Evolutionary conservation across 2,329 filamentous ascomycete species (phyloP).

Genomic region (Fusarium buxicola): DNA sequence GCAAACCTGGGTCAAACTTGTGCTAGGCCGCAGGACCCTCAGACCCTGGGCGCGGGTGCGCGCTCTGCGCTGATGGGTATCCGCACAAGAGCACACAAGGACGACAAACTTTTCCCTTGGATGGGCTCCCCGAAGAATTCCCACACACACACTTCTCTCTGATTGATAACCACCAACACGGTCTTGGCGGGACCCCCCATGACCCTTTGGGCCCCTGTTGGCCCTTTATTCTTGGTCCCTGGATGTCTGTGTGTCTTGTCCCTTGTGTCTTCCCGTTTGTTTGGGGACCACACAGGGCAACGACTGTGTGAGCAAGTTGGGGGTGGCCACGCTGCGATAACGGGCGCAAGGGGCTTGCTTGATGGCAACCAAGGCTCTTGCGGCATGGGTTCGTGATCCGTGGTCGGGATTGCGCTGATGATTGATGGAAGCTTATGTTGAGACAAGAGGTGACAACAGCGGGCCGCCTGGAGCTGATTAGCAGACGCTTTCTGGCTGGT

Average conservation of each 20-base stretch:
- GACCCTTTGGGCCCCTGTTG: conserved; percentile 12
- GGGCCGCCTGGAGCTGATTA: conserved; percentile 39
- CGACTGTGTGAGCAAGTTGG: conserved; percentile 22
- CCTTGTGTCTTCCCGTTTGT: conserved; percentile 1
- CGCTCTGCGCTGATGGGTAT: conserved; percentile 8
- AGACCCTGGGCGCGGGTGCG: conserved; percentile 22
- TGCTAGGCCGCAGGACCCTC: conserved; percentile 13
- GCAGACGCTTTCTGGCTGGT: conserved; percentile 36
- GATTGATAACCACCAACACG: conserved; percentile 30
- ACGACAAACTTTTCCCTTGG: conserved; percentile 4
- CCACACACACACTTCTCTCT: conserved; percentile 13
- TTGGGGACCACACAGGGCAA: conserved; percentile 5
- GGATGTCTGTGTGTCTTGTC: conserved; percentile 12
- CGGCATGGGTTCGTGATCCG: conserved; percentile 34
- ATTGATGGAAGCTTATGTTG: conserved; percentile 40
- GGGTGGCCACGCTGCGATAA: conserved; percentile 38
- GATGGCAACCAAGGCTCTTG: conserved; percentile 28
- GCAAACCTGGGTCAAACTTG: conserved; percentile 12
- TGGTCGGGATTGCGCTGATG: conserved; percentile 37
- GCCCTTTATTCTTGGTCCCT: conserved; percentile 20
- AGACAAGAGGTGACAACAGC: conserved; percentile 30
- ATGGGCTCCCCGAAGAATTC: neutral
- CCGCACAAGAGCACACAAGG: too few species aligned
- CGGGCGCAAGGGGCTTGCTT: conserved; percentile 40
- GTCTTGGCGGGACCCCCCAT: conserved; percentile 13